Evolutionary conservation across 73 alveolate genomes (phyloP).

Genomic region (Diophrys sp.): DNA sequence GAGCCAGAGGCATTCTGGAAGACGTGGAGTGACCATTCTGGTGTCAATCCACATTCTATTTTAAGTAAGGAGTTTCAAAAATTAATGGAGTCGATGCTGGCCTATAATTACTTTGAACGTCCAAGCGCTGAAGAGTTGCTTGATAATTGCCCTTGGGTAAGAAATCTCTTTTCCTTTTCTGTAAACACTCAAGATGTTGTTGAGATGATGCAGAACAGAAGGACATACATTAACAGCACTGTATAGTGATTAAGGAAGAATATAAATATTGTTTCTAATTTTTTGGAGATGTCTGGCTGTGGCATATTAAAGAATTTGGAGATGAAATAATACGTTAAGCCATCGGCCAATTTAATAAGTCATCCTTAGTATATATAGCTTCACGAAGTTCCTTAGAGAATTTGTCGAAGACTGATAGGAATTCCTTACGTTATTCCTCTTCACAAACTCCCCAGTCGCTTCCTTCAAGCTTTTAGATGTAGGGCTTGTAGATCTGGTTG

Average conservation of each 20-base stretch:
- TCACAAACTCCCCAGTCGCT: conserved; percentile 73
- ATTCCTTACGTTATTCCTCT: conserved; percentile 67
- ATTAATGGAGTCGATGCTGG: neutral
- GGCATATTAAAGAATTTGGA: too few relatives aligned
- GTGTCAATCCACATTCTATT: neutral
- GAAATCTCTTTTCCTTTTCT: neutral
- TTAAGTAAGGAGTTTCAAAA: neutral
- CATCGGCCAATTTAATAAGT: too few relatives aligned
- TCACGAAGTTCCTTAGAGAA: conserved; percentile 69
- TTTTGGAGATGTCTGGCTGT: too few relatives aligned
- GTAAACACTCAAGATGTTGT: neutral
- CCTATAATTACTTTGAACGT: conserved; percentile 46
- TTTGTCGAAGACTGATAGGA: conserved; percentile 63
- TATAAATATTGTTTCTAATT: too few relatives aligned
- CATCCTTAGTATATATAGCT: too few relatives aligned
- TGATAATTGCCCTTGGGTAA: neutral
- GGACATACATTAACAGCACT: neutral
- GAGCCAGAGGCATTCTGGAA: neutral
- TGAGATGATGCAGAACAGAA: neutral
- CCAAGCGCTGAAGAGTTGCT: conserved; percentile 55
- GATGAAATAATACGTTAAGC: too few relatives aligned
- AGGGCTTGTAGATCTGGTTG: conserved; percentile 60
- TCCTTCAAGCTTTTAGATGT: conserved; percentile 52
- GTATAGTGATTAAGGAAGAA: too few relatives aligned
- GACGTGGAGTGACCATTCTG: neutral